A percentile compares a stretch with the other conserved stretches of the same genome.
Conservation (phyloP, 2,329 filamentous ascomycete genomes). For the Metarhizium robertsii region DNA sequence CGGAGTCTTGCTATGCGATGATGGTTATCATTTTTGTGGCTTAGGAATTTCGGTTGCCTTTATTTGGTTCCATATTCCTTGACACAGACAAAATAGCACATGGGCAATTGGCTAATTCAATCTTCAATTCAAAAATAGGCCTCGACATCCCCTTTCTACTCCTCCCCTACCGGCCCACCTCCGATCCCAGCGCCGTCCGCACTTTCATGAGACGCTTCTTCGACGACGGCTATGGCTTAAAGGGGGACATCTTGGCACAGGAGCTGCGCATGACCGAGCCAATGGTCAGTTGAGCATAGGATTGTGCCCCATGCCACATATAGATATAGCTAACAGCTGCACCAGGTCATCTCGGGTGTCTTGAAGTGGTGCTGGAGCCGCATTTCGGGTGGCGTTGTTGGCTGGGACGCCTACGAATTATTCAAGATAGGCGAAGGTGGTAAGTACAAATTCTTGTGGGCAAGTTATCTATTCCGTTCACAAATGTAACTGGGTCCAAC, state of each 20-base stretch:
- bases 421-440: slow-evolving; percentile 92
- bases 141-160: slow-evolving; percentile 89
- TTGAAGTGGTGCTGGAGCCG: slow-evolving; percentile 98
- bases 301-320: not conserved
- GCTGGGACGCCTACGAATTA: slow-evolving; percentile 93
- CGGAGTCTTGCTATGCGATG: not conserved
- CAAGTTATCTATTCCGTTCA: not conserved
- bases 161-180: slow-evolving; percentile 86
- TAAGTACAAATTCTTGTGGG: slow-evolving; percentile 29
- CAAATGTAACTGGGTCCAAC: slow-evolving; percentile 7
- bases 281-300: slow-evolving; percentile 53
- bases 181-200: slow-evolving; percentile 83
- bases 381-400: slow-evolving; percentile 81
- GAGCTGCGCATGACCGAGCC: slow-evolving; percentile 90
- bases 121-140: slow-evolving; percentile 39
- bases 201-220: slow-evolving; percentile 93
- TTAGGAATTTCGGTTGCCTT: not conserved
- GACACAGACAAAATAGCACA: not conserved
- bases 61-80: not conserved
- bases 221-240: slow-evolving; percentile 53
- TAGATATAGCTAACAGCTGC: not conserved
- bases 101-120: slow-evolving; percentile 1
- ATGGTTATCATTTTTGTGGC: no score
- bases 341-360: slow-evolving; percentile 80
- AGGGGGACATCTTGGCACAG: slow-evolving; percentile 64